Evolutionary conservation across 1,284 basidiomycete genomes (phyloP), one percentile per base, ranked within the genome.

Genomic region (Sparassis latifolia): DNA sequence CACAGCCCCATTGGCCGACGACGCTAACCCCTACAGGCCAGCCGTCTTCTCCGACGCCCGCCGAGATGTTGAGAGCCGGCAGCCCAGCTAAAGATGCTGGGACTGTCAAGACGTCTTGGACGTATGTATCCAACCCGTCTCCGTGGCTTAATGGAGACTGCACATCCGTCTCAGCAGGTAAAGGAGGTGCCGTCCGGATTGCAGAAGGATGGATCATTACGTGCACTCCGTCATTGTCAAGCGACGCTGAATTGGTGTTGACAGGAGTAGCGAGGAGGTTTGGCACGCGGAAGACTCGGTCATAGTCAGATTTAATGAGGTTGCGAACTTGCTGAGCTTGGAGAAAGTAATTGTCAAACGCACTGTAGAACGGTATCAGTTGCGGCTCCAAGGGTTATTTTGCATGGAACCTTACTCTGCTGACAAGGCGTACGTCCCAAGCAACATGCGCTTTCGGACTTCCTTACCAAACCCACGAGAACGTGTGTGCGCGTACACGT

Each of bases 341-440:
- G 3, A 98, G 76, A 65, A 94, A 98, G 66, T 96, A 97, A 64
- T 97, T 97, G 69, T 98, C 89, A 65, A 95, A 97, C 10, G 92
- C 93, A 56, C 92, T 96, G 62, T 4, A 2, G 3, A 37, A 27
- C 1, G 3, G 42, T 28, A 49, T 29, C 27, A 28, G 7, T 37
- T 27, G 42, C 40, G 28, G 9, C 28, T 9, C 12, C 6, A 0
- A 30, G 10, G 37, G 37, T 5, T 10, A 32, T 45, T 44, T 9
- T 28, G 28, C 33, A 39, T 33, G 27, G 27, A 6, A 3, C 59
- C 89, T 64, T 61, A 95, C 93, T 92, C 92, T 12, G 94, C 92
- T 0, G 89, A 89, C 20, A 99, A 72, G 1, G 94, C 91, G 64
- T 96, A 93, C 0, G 93, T 93, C 0, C 96, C 96, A 1, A 98